phyloP scores from a whole-genome alignment of 495 filamentous ascomycete genomes.

The Penicillium antarcticum region DNA sequence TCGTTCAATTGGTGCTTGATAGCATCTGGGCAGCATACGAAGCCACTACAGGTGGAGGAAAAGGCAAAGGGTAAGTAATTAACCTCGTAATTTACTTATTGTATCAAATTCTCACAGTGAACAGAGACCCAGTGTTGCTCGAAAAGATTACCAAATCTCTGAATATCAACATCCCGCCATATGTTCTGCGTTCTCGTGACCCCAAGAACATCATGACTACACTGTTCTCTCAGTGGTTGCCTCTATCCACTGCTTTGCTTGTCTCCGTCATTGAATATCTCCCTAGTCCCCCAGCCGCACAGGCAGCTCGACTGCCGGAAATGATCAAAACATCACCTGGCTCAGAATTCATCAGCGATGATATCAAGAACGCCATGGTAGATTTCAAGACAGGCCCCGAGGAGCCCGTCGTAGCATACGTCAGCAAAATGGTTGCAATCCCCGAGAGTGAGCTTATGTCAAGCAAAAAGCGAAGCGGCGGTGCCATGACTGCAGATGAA shows the following conservation, averaged over 20 bases:
- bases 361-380: conserved; percentile 73
- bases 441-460: conserved; percentile 87
- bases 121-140: conserved; percentile 71
- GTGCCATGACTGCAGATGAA: conserved; percentile 77
- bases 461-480: conserved; percentile 61
- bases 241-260: conserved; percentile 85
- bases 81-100: conserved; percentile 10
- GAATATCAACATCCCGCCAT: conserved; percentile 74
- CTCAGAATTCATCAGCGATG: conserved; percentile 59
- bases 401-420: conserved; percentile 86
- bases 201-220: conserved; percentile 78
- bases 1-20: conserved; percentile 94
- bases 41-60: conserved; percentile 77
- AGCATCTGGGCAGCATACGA: conserved; percentile 97
- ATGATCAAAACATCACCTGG: conserved; percentile 82
- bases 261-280: conserved; percentile 93
- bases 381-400: conserved; percentile 65
- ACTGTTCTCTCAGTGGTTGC: conserved; percentile 86
- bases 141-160: conserved; percentile 96
- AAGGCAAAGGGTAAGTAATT: conserved; percentile 69
- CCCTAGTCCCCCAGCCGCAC: conserved; percentile 79
- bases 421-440: conserved; percentile 97
- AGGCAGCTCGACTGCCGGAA: conserved; percentile 74
- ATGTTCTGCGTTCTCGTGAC: conserved; percentile 82
- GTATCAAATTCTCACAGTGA: conserved; percentile 23